Conservation (phyloP, 371 early-diverging fungal species). For the Basidiobolus heterosporus region DNA sequence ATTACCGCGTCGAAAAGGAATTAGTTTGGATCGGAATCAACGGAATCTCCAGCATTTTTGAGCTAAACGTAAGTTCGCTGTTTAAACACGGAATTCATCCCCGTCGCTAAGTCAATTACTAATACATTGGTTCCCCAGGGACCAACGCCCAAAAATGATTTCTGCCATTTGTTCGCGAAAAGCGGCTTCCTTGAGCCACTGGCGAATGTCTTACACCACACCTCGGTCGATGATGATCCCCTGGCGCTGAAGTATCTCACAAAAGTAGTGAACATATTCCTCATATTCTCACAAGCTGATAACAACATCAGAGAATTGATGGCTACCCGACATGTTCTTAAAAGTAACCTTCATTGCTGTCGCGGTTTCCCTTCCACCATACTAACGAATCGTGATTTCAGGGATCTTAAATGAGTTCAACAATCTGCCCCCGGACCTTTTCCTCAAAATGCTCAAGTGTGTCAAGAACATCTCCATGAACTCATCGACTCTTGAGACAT, state of each 20-base stretch:
- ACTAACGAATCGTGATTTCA: background rate
- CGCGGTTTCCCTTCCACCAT: background rate
- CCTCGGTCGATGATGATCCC: constrained; percentile 16
- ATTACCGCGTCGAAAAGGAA: constrained; percentile 20
- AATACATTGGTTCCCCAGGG: constrained; percentile 8
- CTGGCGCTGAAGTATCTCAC: constrained; percentile 10
- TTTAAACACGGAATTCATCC: too few species aligned
- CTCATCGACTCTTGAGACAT: constrained; percentile 23
- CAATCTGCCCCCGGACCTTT: constrained; percentile 12
- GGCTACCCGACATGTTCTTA: constrained; percentile 9
- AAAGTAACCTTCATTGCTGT: constrained; percentile 8
- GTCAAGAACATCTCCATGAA: constrained; percentile 38
- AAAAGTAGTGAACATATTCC: constrained; percentile 23
- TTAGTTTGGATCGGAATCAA: constrained; percentile 30
- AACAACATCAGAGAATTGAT: constrained; percentile 25
- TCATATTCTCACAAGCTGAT: constrained; percentile 33
- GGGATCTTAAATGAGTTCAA: constrained; percentile 20
- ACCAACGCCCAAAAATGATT: constrained; percentile 32
- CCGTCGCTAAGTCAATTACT: background rate
- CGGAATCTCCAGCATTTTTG: constrained; percentile 26
- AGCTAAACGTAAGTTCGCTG: constrained; percentile 20
- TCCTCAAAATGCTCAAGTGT: constrained; percentile 27
- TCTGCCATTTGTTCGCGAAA: constrained; percentile 30
- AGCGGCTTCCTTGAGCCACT: constrained; percentile 25
- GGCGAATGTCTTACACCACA: constrained; percentile 14